Evolutionary conservation across 257 asterid species (phyloP).

Genomic region (Eustoma russellianum): DNA sequence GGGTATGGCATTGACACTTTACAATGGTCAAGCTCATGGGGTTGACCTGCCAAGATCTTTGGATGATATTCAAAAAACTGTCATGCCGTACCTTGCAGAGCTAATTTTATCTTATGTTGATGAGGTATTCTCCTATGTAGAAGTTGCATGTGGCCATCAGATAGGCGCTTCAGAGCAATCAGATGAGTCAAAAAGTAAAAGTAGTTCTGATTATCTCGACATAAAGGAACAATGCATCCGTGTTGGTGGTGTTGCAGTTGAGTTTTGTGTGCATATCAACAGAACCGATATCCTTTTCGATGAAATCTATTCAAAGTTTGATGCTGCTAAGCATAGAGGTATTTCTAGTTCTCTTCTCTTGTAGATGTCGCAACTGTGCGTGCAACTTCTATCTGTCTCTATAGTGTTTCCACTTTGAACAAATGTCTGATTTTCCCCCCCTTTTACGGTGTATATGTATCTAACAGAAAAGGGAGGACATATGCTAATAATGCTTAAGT

Average conservation of each 20-base stretch:
- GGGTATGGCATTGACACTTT: slow-evolving; percentile 81
- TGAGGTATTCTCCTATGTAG: slow-evolving; percentile 86
- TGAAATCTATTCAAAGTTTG: slow-evolving; percentile 59
- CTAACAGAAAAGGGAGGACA: too few species aligned
- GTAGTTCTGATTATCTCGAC: slow-evolving; percentile 23
- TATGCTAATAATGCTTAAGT: too few species aligned
- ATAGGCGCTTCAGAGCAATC: slow-evolving; percentile 36
- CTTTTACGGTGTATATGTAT: too few species aligned
- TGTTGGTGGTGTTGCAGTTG: slow-evolving; percentile 96
- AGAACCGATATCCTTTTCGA: slow-evolving; percentile 93
- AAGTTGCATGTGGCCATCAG: slow-evolving; percentile 64
- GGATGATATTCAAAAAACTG: slow-evolving; percentile 50
- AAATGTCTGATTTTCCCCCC: too few species aligned
- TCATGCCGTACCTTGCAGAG: slow-evolving; percentile 81
- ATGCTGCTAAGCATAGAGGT: slow-evolving; percentile 71
- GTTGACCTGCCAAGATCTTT: slow-evolving; percentile 82
- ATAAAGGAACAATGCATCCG: slow-evolving; percentile 84
- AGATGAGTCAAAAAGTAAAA: slow-evolving; percentile 19
- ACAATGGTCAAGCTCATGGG: slow-evolving; percentile 85
- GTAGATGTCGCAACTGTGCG: too few species aligned
- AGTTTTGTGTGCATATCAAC: slow-evolving; percentile 81
- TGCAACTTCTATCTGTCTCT: too few species aligned
- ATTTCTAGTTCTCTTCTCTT: slow-evolving; percentile 2
- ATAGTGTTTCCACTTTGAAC: too few species aligned
- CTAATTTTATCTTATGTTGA: slow-evolving; percentile 71